phyloP scores from a whole-genome alignment of 78 protist species.

The Dictyostelium discoideum region DNA sequence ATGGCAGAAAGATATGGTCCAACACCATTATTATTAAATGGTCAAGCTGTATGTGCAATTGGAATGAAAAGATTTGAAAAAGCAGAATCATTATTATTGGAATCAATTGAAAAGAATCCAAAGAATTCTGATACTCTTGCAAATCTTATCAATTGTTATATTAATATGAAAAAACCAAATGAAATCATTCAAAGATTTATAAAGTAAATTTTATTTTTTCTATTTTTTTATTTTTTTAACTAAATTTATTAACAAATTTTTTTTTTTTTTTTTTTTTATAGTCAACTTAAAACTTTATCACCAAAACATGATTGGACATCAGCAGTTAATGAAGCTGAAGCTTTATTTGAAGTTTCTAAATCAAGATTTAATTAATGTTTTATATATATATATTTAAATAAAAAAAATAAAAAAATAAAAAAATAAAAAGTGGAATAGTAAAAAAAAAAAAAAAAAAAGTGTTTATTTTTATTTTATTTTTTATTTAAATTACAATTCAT shows the following conservation, averaged over 20 bases:
- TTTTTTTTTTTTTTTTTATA: background rate
- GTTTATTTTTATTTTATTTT: no score
- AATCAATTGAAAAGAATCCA: conserved; percentile 63
- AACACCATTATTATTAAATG: conserved; percentile 69
- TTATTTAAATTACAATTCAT: background rate
- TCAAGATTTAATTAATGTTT: conserved; percentile 30
- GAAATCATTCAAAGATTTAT: conserved; percentile 57
- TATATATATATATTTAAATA: background rate
- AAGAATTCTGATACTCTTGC: conserved; percentile 62
- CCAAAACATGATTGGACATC: conserved; percentile 33
- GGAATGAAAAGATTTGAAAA: conserved; percentile 56
- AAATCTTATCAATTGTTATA: conserved; percentile 58
- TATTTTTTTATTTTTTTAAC: background rate
- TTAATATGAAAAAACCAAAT: conserved; percentile 71
- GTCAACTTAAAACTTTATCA: conserved; percentile 35
- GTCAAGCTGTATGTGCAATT: conserved; percentile 53
- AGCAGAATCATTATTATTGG: conserved; percentile 59
- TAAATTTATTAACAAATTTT: no score
- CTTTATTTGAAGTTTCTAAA: conserved; percentile 48
- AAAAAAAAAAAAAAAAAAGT: no score
- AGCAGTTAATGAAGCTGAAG: conserved; percentile 18
- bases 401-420: background rate
- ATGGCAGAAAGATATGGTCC: conserved; percentile 73
- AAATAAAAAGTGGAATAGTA: background rate
- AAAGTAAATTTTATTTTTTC: conserved; percentile 21